Conservation (phyloP, 148 eudicot genomes). For the Selenicereus undatus region DNA sequence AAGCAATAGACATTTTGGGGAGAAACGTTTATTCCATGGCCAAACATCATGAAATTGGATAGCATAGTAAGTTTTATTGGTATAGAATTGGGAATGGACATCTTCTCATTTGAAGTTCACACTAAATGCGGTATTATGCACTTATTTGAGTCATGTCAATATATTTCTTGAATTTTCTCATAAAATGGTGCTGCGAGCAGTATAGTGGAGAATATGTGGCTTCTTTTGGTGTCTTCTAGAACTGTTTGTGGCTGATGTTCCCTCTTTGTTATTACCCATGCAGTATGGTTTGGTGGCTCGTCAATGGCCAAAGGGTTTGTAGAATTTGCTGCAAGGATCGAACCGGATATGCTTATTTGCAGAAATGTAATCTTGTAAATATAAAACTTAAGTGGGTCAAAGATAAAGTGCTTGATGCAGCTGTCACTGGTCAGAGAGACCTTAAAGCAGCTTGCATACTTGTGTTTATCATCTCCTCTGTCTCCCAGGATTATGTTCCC, state of each 20-base stretch:
- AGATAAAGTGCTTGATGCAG: constrained; percentile 65
- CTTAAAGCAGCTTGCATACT: constrained; percentile 60
- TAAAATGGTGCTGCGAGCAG: not conserved
- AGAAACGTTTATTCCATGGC: not conserved
- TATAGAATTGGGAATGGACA: not conserved
- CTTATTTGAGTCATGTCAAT: not conserved
- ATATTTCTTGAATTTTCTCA: not conserved
- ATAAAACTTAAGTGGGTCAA: constrained; percentile 85
- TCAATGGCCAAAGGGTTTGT: constrained; percentile 11
- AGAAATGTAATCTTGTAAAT: constrained; percentile 58
- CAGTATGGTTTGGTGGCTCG: constrained; percentile 39
- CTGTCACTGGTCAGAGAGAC: constrained; percentile 50
- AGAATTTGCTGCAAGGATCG: constrained; percentile 16
- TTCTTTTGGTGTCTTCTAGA: constrained; percentile 14
- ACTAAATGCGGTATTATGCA: not conserved
- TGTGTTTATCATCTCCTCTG: constrained; percentile 51
- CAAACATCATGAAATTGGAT: not conserved
- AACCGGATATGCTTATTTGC: constrained; percentile 43
- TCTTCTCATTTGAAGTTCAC: not conserved
- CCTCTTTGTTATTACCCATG: not conserved
- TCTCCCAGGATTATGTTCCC: constrained; percentile 47
- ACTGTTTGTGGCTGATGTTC: not conserved
- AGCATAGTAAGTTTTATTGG: not conserved
- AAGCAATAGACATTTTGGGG: not conserved
- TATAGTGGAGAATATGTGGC: not conserved